Base-by-base conservation (phyloP, 169 alveolate genomes). In the Plasmodium malariae region DNA sequence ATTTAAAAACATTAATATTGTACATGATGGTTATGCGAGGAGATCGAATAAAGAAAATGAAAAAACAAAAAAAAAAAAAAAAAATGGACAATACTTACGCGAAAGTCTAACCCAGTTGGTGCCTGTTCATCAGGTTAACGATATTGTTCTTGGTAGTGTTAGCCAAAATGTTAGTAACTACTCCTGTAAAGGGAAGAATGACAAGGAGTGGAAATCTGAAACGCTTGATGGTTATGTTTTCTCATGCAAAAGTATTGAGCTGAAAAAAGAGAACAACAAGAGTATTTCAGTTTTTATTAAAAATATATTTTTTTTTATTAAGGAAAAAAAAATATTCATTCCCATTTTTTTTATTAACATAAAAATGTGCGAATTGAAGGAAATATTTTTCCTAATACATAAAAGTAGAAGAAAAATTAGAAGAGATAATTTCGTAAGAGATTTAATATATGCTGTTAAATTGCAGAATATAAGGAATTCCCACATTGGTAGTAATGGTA, bases 321-420 rank as follows among this genome's bases (percentile, higher is more conserved):
- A 34, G 19, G 28, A 78, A 36, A 78, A 48, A 24, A 45, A 68
- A 28, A n/a, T 63, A 7, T 54, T 62, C 45, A 28, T 78, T 6
- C 74, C 89, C 1, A 11, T 78, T 36, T 26, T 62, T 6, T 49
- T 40, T 54, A 11, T 78, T 21, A 78, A 78, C 63, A 36, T 51
- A 3, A 48, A 78, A 21, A 49, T 1, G 54, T 78, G 78, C 65
- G 89, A 78, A 24, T 45, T 78, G 36, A 78, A 78, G 28, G 89
- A 78, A 37, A 48, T 78, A 19, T 40, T 62, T 3, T 11, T 30
- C 55, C 48, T 45, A 69, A 28, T n/a, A 5, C 19, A 36, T 51
- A 40, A 69, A 17, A 32, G 14, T 0, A 63, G 19, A 5, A 36
- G 54, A 34, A 40, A 69, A 17, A 32, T 28, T 0, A 63, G 19